Evolutionary conservation across 225 moss, liverwort and hornwort genomes (phyloP).

Genomic region (Polytrichum commune): DNA sequence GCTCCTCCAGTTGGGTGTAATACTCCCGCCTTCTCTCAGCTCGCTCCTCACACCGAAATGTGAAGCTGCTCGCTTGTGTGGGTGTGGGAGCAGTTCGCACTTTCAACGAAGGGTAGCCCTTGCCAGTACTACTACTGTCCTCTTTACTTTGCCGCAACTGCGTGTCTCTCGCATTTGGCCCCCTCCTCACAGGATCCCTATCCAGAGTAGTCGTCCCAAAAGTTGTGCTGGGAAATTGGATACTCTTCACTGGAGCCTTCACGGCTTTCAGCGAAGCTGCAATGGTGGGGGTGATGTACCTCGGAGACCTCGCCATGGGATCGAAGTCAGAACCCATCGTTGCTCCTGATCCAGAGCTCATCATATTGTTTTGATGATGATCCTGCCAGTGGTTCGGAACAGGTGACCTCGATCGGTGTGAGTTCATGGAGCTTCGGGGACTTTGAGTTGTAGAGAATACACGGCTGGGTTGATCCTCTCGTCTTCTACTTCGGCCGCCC

Average conservation of each 20-base stretch:
- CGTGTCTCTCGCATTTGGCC: neutral
- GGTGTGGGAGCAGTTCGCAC: slow-evolving; percentile 37
- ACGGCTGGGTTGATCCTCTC: slow-evolving; percentile 14
- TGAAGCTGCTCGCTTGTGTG: slow-evolving; percentile 68
- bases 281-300: slow-evolving; percentile 40
- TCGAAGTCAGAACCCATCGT: slow-evolving; percentile 17
- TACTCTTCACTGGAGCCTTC: slow-evolving; percentile 14
- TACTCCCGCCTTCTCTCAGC: slow-evolving; percentile 84
- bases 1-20: slow-evolving; percentile 76
- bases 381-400: slow-evolving; percentile 14
- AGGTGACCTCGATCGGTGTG: slow-evolving; percentile 38
- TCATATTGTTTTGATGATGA: neutral
- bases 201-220: slow-evolving; percentile 38
- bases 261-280: slow-evolving; percentile 37
- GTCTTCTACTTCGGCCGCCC: neutral
- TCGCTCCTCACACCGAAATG: slow-evolving; percentile 81
- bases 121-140: neutral
- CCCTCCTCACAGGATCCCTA: slow-evolving; percentile 9
- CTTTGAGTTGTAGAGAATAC: slow-evolving; percentile 14
- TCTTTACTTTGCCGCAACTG: neutral
- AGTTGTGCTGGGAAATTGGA: slow-evolving; percentile 15
- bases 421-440: slow-evolving; percentile 21
- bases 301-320: slow-evolving; percentile 13
- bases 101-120: slow-evolving; percentile 37
- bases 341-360: neutral